Conservation (phyloP, 2,329 filamentous ascomycete species). For the Trichoderma simmonsii region DNA sequence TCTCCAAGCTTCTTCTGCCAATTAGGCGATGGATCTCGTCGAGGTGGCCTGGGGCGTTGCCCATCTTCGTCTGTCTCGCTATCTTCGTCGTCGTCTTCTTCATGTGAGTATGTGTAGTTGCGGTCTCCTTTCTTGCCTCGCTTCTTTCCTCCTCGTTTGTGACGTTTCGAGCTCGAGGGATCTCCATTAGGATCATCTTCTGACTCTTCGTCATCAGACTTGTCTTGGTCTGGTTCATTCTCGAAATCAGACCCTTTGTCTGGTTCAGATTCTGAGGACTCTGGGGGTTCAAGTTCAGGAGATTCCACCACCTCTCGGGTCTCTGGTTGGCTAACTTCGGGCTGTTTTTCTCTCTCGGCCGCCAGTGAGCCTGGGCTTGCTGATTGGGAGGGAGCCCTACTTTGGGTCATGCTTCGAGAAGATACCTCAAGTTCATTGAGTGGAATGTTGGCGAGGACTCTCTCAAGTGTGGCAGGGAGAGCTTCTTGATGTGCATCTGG, state of each 20-base stretch:
- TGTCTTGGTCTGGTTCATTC: background rate
- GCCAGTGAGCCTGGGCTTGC: background rate
- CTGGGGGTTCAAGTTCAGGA: no score
- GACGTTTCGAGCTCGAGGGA: constrained; percentile 9
- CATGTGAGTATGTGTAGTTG: background rate
- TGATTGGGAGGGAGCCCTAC: no score
- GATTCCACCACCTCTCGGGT: background rate
- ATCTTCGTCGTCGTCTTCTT: constrained; percentile 7
- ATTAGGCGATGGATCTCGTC: constrained; percentile 26
- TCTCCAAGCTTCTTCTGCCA: constrained; percentile 27
- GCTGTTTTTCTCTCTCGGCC: background rate
- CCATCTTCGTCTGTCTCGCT: constrained; percentile 17
- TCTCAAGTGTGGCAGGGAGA: background rate
- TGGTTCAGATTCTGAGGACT: background rate
- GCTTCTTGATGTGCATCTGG: background rate
- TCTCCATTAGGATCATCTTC: background rate
- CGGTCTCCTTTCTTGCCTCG: background rate
- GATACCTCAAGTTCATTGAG: background rate
- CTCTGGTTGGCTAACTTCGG: background rate
- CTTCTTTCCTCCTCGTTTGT: background rate
- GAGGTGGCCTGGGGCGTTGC: background rate
- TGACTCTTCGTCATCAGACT: background rate
- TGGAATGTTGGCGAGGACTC: no score
- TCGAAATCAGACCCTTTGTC: background rate
- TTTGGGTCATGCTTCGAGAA: no score